Conservation (phyloP, 2,329 filamentous ascomycete genomes). For the Nannizziopsis arthrosporioides region DNA sequence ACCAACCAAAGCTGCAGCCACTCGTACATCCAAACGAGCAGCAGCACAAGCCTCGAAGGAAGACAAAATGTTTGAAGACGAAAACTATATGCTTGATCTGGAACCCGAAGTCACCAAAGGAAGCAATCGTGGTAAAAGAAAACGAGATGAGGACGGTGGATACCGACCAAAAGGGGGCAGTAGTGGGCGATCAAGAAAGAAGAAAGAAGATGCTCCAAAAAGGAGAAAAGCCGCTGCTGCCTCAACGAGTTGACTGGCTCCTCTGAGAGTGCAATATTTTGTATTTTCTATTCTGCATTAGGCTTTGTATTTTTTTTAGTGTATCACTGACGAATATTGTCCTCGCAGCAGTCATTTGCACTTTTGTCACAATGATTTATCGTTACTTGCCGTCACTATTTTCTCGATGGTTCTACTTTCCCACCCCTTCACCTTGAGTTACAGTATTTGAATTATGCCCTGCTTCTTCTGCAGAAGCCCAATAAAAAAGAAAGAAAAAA, state of each 20-base stretch:
- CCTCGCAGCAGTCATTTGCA: background rate
- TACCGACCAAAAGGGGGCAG: conserved; percentile 38
- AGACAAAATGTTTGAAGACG: conserved; percentile 35
- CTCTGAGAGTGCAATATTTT: background rate
- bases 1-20: conserved; percentile 28
- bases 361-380: background rate
- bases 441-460: too few relatives aligned
- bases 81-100: conserved; percentile 30
- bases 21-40: conserved; percentile 33
- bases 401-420: too few relatives aligned
- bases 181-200: conserved; percentile 30
- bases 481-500: too few relatives aligned
- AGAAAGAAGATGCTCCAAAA: conserved; percentile 24
- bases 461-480: background rate
- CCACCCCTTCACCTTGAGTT: too few relatives aligned
- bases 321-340: background rate
- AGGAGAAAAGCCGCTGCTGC: conserved; percentile 26
- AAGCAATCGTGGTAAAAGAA: conserved; percentile 33
- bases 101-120: conserved; percentile 4
- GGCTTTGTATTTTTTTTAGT: background rate
- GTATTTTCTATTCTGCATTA: background rate
- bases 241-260: conserved; percentile 8
- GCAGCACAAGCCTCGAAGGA: conserved; percentile 30
- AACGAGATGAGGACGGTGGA: conserved; percentile 38
- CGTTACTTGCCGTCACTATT: too few relatives aligned